These are phyloP conservation scores for Paecilomyces fulvus DNA, from an alignment of 2,329 filamentous ascomycete genomes.

Conservation along the genomic window DNA sequence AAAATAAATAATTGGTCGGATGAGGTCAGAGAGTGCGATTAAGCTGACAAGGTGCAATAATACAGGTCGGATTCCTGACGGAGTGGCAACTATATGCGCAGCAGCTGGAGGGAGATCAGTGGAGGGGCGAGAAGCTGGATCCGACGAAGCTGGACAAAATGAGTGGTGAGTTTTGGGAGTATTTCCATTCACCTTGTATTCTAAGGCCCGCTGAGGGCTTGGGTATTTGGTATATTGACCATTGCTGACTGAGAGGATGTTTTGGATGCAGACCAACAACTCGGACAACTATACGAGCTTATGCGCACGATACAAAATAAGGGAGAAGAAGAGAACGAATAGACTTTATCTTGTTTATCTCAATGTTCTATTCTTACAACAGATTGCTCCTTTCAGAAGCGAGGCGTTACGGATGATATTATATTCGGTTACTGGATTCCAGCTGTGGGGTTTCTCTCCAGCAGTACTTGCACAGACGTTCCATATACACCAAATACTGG, in stretches of 20 bases:
- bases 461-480: too few species aligned
- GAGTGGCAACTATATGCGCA: constrained; percentile 97
- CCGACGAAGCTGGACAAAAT: constrained; percentile 79
- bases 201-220: too few species aligned
- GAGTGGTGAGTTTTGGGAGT: constrained; percentile 60
- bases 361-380: background rate
- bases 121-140: constrained; percentile 80
- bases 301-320: constrained; percentile 69
- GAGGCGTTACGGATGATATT: background rate
- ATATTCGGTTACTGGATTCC: background rate
- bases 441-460: background rate
- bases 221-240: background rate
- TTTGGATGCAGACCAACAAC: constrained; percentile 64
- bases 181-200: background rate
- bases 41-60: background rate
- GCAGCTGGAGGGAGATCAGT: constrained; percentile 75
- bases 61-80: constrained; percentile 83
- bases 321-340: constrained; percentile 24
- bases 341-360: background rate
- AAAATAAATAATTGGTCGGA: too few species aligned
- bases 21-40: background rate
- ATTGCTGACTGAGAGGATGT: constrained; percentile 1
- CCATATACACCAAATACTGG: too few species aligned
- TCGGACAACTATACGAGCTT: constrained; percentile 87
- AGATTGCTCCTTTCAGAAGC: background rate